Conservation (phyloP, 208 protist species). For the Histomonas meleagridis region DNA sequence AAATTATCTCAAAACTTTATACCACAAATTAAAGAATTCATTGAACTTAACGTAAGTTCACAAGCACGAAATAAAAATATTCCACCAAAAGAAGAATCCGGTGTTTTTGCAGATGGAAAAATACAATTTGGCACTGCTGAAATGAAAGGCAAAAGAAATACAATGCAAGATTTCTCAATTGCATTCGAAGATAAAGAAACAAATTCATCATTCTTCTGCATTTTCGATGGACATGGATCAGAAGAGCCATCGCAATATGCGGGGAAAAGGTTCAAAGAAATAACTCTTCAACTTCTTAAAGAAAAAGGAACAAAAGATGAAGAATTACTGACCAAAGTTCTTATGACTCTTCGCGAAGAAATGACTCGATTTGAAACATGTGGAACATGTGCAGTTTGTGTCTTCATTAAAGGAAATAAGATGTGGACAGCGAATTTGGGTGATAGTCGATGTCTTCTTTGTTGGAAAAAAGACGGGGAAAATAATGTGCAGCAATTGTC, state of each 20-base stretch:
- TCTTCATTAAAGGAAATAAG: not conserved
- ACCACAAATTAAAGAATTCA: not conserved
- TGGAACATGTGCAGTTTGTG: not conserved
- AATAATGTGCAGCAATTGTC: not conserved
- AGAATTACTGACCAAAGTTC: not conserved
- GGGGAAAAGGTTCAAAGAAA: not conserved
- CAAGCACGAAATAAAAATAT: not conserved
- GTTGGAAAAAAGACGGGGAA: not conserved
- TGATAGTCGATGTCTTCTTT: not conserved
- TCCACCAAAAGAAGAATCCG: not conserved
- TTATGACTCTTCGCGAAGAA: not conserved
- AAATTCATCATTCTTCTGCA: not conserved
- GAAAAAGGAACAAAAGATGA: not conserved
- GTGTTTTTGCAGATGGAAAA: not conserved
- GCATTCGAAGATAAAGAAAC: not conserved
- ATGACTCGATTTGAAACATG: not conserved
- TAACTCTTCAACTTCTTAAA: too few species aligned
- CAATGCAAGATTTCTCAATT: not conserved
- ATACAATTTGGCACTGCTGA: not conserved
- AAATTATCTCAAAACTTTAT: not conserved
- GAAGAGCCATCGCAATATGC: not conserved
- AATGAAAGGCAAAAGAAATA: not conserved
- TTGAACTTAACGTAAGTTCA: not conserved
- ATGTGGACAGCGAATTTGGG: not conserved
- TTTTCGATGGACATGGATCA: conserved; percentile 32